phyloP scores from a whole-genome alignment of 2,329 filamentous ascomycete species.

The Teratosphaeria nubilosa region DNA sequence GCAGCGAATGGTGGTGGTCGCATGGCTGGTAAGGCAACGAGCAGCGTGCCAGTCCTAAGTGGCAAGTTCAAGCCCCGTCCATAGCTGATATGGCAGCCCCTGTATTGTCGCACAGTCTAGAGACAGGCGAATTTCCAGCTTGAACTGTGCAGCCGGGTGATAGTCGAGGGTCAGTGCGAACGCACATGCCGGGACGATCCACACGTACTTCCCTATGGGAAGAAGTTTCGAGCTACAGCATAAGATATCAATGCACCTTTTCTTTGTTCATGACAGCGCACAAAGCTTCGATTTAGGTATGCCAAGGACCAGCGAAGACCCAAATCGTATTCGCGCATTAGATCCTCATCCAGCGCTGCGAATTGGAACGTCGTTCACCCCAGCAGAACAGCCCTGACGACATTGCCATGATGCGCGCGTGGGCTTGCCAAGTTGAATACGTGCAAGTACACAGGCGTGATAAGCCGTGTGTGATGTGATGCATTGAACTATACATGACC shows the following conservation, averaged over 20 bases:
- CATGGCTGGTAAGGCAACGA: background rate
- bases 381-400: background rate
- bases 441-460: background rate
- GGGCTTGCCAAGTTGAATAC: background rate
- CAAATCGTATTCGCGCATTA: background rate
- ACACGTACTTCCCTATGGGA: background rate
- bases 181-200: background rate
- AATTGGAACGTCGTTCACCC: background rate
- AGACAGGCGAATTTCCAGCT: background rate
- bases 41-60: background rate
- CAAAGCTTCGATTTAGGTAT: background rate
- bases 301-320: background rate
- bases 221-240: background rate
- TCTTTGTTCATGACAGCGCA: background rate
- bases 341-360: background rate
- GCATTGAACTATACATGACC: background rate
- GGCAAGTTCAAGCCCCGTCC: background rate
- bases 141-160: background rate
- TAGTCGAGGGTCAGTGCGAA: background rate
- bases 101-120: background rate
- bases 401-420: background rate
- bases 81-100: background rate
- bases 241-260: background rate
- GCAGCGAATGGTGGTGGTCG: background rate
- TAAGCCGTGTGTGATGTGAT: background rate